Evolutionary conservation across 2,329 filamentous ascomycete species (phyloP), one percentile per base, ranked within the genome.

Genomic region (Pseudogymnoascus pannorum): DNA sequence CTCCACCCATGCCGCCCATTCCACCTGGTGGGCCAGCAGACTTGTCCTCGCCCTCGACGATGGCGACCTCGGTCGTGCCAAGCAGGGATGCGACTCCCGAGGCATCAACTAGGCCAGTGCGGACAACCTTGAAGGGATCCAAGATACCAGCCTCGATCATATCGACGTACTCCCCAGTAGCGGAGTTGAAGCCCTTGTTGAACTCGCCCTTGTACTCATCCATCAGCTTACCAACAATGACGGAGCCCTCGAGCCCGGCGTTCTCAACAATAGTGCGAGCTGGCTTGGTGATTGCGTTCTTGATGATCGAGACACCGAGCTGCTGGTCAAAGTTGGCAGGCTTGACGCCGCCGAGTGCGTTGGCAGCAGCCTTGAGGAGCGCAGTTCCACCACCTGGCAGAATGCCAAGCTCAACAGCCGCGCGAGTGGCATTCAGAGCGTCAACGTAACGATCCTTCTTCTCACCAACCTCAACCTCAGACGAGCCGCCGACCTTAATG

Each of bases 391-490:
- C 94, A 81, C 94, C 94, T 69, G 94, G 94, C 68, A 99, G 88
- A 77, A 99, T 99, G 79, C 94, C 94, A 81, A 97, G 92, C 85
- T 99, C 94, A 68, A 99, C 94, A 72, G 94, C 94, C 70, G 94
- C 94, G 71, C 94, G 93, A 68, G 94, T 99, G 69, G 94, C 94
- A 79, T 99, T 99, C 65, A 99, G 83, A 64, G 94, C 94, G 78
- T 99, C 94, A 65, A 99, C 94, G 72, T 97, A 96, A 75, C 94
- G 91, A 78, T 99, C 94, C 87, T 99, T 99, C 91, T 99, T 99
- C 87, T 99, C 94, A 69, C 92, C 89, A 62, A 99, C 94, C 84
- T 99, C 94, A 67, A 99, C 93, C 80, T 99, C 94, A 66, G 93
- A 97, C 66, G 92, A 85, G 76, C 94, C 94, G 72, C 94, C 94